phyloP scores from a whole-genome alignment of 2,329 filamentous ascomycete species.

The Neonectria ditissima region DNA sequence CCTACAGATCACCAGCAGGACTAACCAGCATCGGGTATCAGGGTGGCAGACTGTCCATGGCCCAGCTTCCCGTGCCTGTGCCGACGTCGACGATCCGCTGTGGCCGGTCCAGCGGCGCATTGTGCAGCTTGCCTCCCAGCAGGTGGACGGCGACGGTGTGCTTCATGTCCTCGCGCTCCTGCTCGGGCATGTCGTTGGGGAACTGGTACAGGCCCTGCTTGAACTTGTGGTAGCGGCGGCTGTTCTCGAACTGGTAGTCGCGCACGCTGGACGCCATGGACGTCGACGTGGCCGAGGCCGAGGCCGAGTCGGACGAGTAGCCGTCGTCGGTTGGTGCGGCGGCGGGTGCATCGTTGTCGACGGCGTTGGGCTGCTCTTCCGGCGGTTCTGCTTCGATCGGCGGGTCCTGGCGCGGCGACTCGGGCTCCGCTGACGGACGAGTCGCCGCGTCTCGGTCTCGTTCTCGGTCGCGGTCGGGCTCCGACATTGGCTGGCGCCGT shows the following conservation, averaged over 20 bases:
- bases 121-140: constrained; percentile 53
- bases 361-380: constrained; percentile 13
- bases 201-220: constrained; percentile 54
- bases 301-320: constrained; percentile 25
- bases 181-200: constrained; percentile 59
- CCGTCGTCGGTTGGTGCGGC: constrained; percentile 33
- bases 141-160: constrained; percentile 54
- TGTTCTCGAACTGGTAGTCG: constrained; percentile 57
- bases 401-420: constrained; percentile 25
- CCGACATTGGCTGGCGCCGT: constrained; percentile 13
- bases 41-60: constrained; percentile 54
- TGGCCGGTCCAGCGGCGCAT: constrained; percentile 54
- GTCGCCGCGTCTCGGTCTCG: not conserved
- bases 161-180: constrained; percentile 58
- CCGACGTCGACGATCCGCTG: constrained; percentile 57
- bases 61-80: constrained; percentile 54
- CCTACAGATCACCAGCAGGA: not conserved
- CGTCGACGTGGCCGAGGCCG: constrained; percentile 31
- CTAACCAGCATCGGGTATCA: not conserved
- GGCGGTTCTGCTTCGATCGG: constrained; percentile 25
- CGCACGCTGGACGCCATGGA: constrained; percentile 48
- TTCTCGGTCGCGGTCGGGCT: not conserved
- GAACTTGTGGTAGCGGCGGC: constrained; percentile 56
- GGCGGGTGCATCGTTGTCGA: constrained; percentile 3
- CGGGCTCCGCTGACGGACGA: constrained; percentile 6